These are phyloP conservation scores for Fonsecaea erecta DNA, from an alignment of 2,329 filamentous ascomycete genomes.

Conservation along the genomic window DNA sequence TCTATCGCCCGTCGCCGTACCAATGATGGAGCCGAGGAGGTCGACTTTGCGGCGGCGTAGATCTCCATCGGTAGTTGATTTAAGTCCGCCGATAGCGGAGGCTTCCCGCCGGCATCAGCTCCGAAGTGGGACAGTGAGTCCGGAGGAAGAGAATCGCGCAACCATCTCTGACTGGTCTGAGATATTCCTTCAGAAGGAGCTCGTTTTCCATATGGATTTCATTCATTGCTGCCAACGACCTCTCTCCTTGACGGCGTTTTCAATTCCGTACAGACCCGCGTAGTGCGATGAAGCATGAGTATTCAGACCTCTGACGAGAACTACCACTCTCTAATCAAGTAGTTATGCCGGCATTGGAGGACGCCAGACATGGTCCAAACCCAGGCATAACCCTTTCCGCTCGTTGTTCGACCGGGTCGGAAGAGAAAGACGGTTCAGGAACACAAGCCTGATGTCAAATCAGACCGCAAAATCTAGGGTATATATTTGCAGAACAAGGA, in stretches of 20 bases:
- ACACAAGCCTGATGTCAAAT: conserved; percentile 65
- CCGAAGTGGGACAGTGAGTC: conserved; percentile 1
- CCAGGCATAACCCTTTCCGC: no score
- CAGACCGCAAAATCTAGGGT: conserved; percentile 58
- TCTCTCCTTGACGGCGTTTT: no score
- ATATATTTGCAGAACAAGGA: conserved; percentile 61
- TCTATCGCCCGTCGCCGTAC: not conserved
- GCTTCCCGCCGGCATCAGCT: conserved; percentile 7
- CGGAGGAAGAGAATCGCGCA: not conserved
- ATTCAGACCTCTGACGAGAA: conserved; percentile 53
- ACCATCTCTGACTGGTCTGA: not conserved
- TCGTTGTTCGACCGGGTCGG: no score
- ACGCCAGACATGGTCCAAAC: conserved; percentile 62
- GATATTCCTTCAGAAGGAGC: not conserved
- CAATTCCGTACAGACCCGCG: no score
- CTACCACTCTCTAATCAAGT: conserved; percentile 62
- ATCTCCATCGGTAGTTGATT: conserved; percentile 29
- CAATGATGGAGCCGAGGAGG: not conserved
- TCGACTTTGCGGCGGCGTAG: conserved; percentile 8
- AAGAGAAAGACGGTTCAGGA: conserved; percentile 62
- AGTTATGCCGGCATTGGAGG: conserved; percentile 60
- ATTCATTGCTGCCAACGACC: no score
- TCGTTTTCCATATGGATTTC: not conserved
- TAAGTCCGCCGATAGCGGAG: conserved; percentile 21
- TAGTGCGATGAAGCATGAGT: conserved; percentile 53